These are phyloP conservation scores for Candida chauliodis DNA, from an alignment of 805 yeast species.

Conservation along the genomic window DNA sequence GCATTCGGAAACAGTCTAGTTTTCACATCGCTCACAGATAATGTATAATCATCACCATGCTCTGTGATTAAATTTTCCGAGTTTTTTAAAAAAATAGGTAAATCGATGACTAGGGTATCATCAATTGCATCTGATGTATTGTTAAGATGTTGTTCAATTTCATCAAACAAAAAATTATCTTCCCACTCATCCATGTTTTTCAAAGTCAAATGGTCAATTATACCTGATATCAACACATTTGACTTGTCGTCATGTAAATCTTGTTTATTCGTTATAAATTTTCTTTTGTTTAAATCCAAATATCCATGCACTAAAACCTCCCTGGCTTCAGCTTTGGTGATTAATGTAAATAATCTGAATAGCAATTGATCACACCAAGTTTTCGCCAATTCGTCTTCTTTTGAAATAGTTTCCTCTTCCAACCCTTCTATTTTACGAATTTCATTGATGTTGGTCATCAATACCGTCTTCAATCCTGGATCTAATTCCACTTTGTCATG, in stretches of 20 bases:
- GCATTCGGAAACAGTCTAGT: constrained; percentile 45
- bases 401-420: background rate
- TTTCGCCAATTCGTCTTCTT: constrained; percentile 16
- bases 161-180: constrained; percentile 21
- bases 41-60: constrained; percentile 11
- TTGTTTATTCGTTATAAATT: constrained; percentile 11
- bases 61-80: constrained; percentile 13
- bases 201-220: constrained; percentile 49
- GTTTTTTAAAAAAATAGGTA: constrained; percentile 18
- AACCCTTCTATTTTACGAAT: constrained; percentile 8
- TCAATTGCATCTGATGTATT: constrained; percentile 13
- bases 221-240: constrained; percentile 54
- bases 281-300: constrained; percentile 27
- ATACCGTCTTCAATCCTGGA: constrained; percentile 3
- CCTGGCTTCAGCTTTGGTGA: constrained; percentile 51
- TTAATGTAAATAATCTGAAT: constrained; percentile 37
- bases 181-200: constrained; percentile 10
- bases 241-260: background rate
- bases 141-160: constrained; percentile 18
- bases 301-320: constrained; percentile 60
- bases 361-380: constrained; percentile 43
- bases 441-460: constrained; percentile 5
- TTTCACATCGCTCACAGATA: constrained; percentile 50
- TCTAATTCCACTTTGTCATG: constrained; percentile 35
- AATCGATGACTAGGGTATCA: constrained; percentile 23